A percentile compares a stretch with the other conserved stretches of the same genome.
phyloP scores from a whole-genome alignment of 805 yeast species.

The Candida corydali region DNA sequence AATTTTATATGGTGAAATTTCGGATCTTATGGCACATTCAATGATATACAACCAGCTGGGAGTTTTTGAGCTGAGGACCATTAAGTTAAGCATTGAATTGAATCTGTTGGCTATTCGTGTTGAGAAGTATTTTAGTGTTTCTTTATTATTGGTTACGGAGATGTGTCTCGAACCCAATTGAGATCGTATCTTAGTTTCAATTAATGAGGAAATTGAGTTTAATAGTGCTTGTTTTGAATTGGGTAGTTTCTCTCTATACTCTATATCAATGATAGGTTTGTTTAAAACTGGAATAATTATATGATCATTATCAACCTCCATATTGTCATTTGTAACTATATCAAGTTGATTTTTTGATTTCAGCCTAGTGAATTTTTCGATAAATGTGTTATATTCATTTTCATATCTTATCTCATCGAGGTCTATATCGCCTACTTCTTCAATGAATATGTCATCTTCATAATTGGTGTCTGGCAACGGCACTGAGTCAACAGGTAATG shows the following conservation, averaged over 20 bases:
- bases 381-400: background rate
- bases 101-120: constrained; percentile 11
- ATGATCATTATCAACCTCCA: constrained; percentile 4
- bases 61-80: constrained; percentile 1
- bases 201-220: constrained; percentile 17
- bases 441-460: constrained; percentile 12
- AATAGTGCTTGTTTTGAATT: constrained; percentile 19
- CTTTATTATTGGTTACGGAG: background rate
- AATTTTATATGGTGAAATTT: constrained; percentile 8
- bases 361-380: background rate
- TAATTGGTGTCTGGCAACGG: constrained; percentile 34
- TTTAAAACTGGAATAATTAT: constrained; percentile 5
- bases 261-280: constrained; percentile 7
- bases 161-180: constrained; percentile 1
- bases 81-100: constrained; percentile 7
- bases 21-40: constrained; percentile 17
- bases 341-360: background rate
- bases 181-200: constrained; percentile 15
- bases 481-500: constrained; percentile 31
- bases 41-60: constrained; percentile 28
- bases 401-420: constrained; percentile 7
- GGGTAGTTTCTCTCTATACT: constrained; percentile 9
- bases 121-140: constrained; percentile 8
- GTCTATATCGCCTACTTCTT: constrained; percentile 10
- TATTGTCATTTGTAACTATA: constrained; percentile 1